Evolutionary conservation across 441 rosid species (phyloP).

Genomic region (Syzygium malaccense): DNA sequence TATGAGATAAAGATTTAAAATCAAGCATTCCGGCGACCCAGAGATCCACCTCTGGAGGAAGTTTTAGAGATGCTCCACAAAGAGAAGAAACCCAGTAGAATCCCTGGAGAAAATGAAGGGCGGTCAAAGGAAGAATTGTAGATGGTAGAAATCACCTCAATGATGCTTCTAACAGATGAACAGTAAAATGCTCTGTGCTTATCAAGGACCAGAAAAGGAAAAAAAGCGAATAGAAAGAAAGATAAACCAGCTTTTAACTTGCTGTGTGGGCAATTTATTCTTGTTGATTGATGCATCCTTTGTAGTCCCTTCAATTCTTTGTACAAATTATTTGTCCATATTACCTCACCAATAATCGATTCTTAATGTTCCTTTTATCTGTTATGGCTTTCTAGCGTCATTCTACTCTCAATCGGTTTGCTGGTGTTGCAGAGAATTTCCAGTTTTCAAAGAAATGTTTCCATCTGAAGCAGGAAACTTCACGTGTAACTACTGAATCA

Average conservation of each 20-base stretch:
- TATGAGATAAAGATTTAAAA: constrained; percentile 84
- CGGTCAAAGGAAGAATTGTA: constrained; percentile 51
- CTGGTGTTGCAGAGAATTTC: not conserved
- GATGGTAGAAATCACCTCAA: not conserved
- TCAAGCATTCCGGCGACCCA: constrained; percentile 57
- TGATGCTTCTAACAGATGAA: not conserved
- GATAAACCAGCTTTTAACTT: not conserved
- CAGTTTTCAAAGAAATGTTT: not conserved
- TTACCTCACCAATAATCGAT: not conserved
- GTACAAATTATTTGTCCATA: not conserved
- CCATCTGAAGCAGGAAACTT: not conserved
- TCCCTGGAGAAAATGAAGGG: constrained; percentile 4
- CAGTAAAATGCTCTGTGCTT: not conserved
- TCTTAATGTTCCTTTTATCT: not conserved
- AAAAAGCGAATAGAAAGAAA: not conserved
- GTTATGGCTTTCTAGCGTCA: not conserved
- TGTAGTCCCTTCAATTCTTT: not conserved
- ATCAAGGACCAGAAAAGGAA: not conserved
- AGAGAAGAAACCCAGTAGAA: constrained; percentile 10
- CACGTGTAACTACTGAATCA: not conserved
- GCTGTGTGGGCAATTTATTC: not conserved
- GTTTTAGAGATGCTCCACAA: constrained; percentile 34
- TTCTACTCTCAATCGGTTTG: not conserved
- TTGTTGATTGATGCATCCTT: not conserved
- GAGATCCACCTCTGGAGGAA: constrained; percentile 81